Conservation (phyloP, 2,329 filamentous ascomycete species). For the Chaetomiaceae sp. region DNA sequence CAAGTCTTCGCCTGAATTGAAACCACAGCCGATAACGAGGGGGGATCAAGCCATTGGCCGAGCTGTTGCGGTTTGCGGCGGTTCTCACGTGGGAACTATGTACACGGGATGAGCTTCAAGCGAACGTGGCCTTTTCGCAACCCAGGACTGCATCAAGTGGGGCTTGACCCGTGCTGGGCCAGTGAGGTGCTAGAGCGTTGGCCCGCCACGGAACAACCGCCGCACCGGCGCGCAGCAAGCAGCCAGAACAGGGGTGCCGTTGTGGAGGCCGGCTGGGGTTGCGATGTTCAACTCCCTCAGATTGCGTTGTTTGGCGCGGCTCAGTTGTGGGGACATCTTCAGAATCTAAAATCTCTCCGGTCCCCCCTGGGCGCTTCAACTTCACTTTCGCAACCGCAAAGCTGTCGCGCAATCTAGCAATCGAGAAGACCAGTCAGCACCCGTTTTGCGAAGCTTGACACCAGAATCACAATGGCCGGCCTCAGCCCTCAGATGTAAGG, state of each 20-base stretch:
- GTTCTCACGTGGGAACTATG: background rate
- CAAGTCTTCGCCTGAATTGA: no score
- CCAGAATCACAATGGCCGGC: slow-evolving; percentile 49
- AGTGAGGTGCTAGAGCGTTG: background rate
- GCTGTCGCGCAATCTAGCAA: background rate
- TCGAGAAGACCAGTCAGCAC: background rate
- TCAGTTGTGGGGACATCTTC: slow-evolving; percentile 10
- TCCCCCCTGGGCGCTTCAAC: slow-evolving; percentile 3
- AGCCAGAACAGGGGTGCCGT: background rate
- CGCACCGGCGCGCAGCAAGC: background rate
- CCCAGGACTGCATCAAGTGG: background rate
- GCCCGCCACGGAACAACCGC: background rate
- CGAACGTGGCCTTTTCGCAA: slow-evolving; percentile 8
- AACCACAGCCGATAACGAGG: no score
- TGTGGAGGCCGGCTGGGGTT: no score
- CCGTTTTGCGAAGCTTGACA: background rate
- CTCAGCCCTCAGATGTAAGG: slow-evolving; percentile 60
- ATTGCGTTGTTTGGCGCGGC: slow-evolving; percentile 1
- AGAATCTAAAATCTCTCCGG: slow-evolving; percentile 1
- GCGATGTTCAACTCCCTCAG: background rate
- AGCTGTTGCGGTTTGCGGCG: no score
- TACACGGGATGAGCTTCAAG: background rate
- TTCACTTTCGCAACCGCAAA: slow-evolving; percentile 1
- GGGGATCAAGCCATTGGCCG: no score
- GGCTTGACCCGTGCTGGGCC: background rate